phyloP scores from a whole-genome alignment of 148 eudicot species.

The Nepenthes gracilis region DNA sequence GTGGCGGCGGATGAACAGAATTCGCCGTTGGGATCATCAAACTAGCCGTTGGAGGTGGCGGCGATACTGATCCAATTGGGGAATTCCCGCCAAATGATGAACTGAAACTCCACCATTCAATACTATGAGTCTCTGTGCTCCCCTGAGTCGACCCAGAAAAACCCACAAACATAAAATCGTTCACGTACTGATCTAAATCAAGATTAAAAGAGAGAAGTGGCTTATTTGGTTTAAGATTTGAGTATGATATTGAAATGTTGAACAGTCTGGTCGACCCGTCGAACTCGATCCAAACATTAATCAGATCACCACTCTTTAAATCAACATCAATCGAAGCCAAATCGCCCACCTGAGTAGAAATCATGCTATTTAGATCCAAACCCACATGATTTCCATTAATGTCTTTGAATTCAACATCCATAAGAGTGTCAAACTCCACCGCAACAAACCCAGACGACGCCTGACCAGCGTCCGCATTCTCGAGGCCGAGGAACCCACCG shows the following conservation, averaged over 20 bases:
- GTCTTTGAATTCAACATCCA: constrained; percentile 72
- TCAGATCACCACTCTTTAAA: constrained; percentile 61
- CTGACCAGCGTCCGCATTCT: constrained; percentile 10
- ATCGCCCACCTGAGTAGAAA: constrained; percentile 40
- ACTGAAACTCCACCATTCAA: constrained; percentile 86
- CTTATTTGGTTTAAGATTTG: constrained; percentile 51
- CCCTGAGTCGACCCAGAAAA: constrained; percentile 89
- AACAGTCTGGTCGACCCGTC: constrained; percentile 32
- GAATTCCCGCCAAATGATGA: constrained; percentile 33
- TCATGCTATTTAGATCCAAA: constrained; percentile 53
- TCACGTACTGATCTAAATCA: constrained; percentile 33
- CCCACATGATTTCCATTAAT: constrained; percentile 86
- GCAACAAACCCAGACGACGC: constrained; percentile 36
- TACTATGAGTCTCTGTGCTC: constrained; percentile 65
- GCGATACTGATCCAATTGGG: not conserved
- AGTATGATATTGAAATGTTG: constrained; percentile 51
- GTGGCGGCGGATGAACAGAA: constrained; percentile 20
- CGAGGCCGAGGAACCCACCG: constrained; percentile 44
- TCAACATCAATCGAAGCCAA: constrained; percentile 45
- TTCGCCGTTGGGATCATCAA: constrained; percentile 24
- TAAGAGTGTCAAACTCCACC: constrained; percentile 71
- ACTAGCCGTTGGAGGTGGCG: constrained; percentile 26
- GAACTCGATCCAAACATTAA: constrained; percentile 77
- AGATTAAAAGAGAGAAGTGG: constrained; percentile 35
- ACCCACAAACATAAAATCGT: constrained; percentile 68